These are phyloP conservation scores for Solanum aculeatissimum DNA, from an alignment of 305 asterid genomes.

Conservation along the genomic window DNA sequence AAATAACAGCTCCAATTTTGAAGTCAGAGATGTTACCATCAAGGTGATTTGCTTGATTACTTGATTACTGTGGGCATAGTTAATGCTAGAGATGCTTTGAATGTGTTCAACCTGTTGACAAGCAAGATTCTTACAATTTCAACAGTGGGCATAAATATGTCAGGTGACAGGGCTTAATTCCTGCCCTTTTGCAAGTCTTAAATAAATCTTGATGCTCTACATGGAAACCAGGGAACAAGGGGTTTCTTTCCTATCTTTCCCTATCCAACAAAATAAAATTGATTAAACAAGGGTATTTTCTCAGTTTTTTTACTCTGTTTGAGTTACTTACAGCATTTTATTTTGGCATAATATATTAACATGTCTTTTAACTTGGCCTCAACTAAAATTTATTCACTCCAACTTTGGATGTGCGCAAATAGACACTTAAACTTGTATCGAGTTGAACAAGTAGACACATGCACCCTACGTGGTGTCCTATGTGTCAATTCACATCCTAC, in stretches of 20 bases:
- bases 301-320: background rate
- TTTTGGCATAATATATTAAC: too few relatives aligned
- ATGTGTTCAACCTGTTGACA: background rate
- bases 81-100: background rate
- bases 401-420: too few relatives aligned
- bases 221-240: too few relatives aligned
- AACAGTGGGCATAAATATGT: background rate
- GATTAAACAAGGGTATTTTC: background rate
- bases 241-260: too few relatives aligned
- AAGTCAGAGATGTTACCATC: conserved; percentile 76
- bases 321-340: background rate
- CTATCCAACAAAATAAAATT: background rate
- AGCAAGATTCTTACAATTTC: background rate
- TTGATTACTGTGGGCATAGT: background rate
- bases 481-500: too few relatives aligned
- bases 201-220: background rate
- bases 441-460: too few relatives aligned
- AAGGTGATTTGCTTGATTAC: conserved; percentile 36
- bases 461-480: too few relatives aligned
- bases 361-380: too few relatives aligned
- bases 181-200: background rate
- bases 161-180: background rate
- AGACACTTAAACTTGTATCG: too few relatives aligned
- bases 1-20: conserved; percentile 83
- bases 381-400: too few relatives aligned